Base-by-base conservation (phyloP, 805 yeast species). In the Priceomyces fermenticarens region DNA sequence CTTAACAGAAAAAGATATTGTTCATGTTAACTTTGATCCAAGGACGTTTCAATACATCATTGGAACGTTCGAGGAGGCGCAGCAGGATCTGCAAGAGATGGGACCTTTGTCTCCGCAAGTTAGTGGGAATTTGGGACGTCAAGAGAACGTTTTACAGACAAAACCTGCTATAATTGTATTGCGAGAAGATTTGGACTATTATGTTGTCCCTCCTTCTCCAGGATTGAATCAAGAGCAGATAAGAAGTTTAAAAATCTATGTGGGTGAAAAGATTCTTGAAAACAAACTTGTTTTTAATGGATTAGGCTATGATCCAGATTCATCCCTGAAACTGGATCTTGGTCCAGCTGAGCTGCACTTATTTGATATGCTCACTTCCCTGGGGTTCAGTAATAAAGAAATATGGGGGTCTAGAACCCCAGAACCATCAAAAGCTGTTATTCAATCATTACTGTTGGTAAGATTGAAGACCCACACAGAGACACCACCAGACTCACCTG, bases 261-360 rank as follows among this genome's bases (percentile, higher is more conserved):
- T 88, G 9, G 95, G 96, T 47, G 71, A 81, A 47, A 67, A 73
- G 43, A 69, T 91, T 47, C 70, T 80, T 20, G 52, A 64, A 9
- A 80, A 83, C 49, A 63, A 65, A 26, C 69, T 73, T 39, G 81
- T 93, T 1, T 93, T 93, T 57, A 80, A 81, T 43, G 97, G 98
- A 0, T 73, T 90, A 42, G 93, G 89, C 1, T 79, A 75, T 54
- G 66, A 66, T 43, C 50, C 61, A 2, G 43, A 52, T 20, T 36
- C 52, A 23, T 31, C 60, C 11, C 66, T 72, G 1, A 73, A 72
- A 2, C 80, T 78, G 49, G 69, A 67, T 28, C 62, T 85, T 45
- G 90, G 89, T 6, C 83, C 96, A 11, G 98, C 99, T 0, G 99
- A 93, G 61, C 91, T 86, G 62, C 98, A 91, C 62, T 72, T 93